Conservation (phyloP, 225 moss, liverwort and hornwort genomes). For the Pleurozium schreberi region DNA sequence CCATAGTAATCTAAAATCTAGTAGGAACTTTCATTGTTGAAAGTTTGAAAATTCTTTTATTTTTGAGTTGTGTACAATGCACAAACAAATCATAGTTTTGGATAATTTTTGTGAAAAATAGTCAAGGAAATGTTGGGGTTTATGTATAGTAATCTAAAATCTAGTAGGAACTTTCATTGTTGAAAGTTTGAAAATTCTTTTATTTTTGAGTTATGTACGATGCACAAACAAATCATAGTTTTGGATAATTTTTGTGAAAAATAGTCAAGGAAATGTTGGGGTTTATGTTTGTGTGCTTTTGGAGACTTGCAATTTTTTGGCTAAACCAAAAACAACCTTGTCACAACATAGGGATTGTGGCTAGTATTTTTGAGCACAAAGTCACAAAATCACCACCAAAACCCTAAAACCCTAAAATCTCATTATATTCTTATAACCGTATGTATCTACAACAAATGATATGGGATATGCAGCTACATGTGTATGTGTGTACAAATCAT, state of each 20-base stretch:
- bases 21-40: neutral
- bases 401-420: no score
- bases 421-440: fast-evolving
- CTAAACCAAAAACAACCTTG: neutral
- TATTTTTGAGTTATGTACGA: neutral
- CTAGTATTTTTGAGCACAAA: no score
- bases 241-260: neutral
- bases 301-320: neutral
- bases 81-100: neutral
- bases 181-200: neutral
- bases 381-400: neutral
- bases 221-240: neutral
- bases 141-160: neutral
- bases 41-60: neutral
- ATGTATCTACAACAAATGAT: neutral
- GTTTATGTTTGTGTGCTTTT: neutral
- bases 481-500: fast-evolving
- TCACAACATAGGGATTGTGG: neutral
- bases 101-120: neutral
- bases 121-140: neutral
- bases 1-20: neutral
- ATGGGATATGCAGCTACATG: neutral
- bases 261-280: neutral
- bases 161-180: neutral
- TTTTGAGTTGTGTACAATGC: neutral